Percentiles rank a stretch among this genome's conserved stretches.
phyloP scores from a whole-genome alignment of 768 basidiomycete genomes.

The Dictyophora rubrovolvata region DNA sequence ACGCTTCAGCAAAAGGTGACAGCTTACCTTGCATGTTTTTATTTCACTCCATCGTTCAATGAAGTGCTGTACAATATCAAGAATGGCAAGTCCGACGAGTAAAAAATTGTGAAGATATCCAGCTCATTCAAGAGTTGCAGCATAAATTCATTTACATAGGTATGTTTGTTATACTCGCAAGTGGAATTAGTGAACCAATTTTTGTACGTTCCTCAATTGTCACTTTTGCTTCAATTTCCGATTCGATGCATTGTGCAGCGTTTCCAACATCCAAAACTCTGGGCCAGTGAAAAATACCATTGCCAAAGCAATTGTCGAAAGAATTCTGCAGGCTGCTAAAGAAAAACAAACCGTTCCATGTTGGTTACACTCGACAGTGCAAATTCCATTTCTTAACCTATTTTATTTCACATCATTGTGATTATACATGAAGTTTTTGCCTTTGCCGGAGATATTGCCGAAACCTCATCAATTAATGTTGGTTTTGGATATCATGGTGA shows the following conservation, averaged over 20 bases:
- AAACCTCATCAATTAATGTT: slow-evolving; percentile 49
- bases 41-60: slow-evolving; percentile 87
- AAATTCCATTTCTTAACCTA: background rate
- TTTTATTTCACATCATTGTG: slow-evolving; percentile 55
- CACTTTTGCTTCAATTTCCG: background rate
- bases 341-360: slow-evolving; percentile 72
- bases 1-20: background rate
- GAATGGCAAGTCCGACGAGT: slow-evolving; percentile 67
- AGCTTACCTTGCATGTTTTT: slow-evolving; percentile 63
- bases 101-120: slow-evolving; percentile 54
- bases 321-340: slow-evolving; percentile 73
- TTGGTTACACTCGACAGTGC: slow-evolving; percentile 15
- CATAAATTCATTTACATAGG: slow-evolving; percentile 94
- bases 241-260: slow-evolving; percentile 32
- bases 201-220: slow-evolving; percentile 45
- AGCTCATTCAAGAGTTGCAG: slow-evolving; percentile 73
- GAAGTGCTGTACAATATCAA: slow-evolving; percentile 92
- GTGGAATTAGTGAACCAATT: slow-evolving; percentile 75
- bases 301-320: slow-evolving; percentile 69
- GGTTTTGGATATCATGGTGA: no score
- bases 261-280: slow-evolving; percentile 57
- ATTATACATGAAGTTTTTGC: slow-evolving; percentile 87
- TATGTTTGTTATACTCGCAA: slow-evolving; percentile 27
- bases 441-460: slow-evolving; percentile 77
- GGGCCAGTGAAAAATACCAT: slow-evolving; percentile 75